Conservation (phyloP, 2,329 filamentous ascomycete species). For the Daldinia sp. region DNA sequence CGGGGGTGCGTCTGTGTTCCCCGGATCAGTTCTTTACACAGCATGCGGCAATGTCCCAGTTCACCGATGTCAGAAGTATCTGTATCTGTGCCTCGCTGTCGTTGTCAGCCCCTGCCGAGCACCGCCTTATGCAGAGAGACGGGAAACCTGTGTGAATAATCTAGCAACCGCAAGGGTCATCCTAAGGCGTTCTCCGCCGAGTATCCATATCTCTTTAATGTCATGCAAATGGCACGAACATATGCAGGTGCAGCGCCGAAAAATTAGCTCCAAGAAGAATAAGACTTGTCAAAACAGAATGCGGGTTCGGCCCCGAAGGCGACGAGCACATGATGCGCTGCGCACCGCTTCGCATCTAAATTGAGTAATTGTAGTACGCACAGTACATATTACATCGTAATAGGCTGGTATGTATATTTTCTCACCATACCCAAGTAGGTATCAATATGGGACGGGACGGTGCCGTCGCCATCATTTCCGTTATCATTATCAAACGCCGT, state of each 20-base stretch:
- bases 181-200: neutral
- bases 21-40: slow-evolving; percentile 16
- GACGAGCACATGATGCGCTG: slow-evolving; percentile 29
- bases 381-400: slow-evolving; percentile 12
- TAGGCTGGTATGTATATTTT: neutral
- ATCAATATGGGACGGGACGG: slow-evolving; percentile 4
- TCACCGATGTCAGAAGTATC: slow-evolving; percentile 11
- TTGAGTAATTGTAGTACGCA: slow-evolving; percentile 30
- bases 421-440: neutral
- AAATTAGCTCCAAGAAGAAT: slow-evolving; percentile 18
- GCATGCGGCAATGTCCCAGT: neutral
- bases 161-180: neutral
- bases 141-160: neutral
- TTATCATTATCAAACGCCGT: neutral
- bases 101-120: slow-evolving; percentile 12
- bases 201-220: slow-evolving; percentile 5
- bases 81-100: slow-evolving; percentile 4
- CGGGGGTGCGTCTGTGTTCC: slow-evolving; percentile 2
- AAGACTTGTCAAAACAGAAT: slow-evolving; percentile 11
- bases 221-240: slow-evolving; percentile 12
- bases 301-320: slow-evolving; percentile 30
- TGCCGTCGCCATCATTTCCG: slow-evolving; percentile 5
- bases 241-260: slow-evolving; percentile 24
- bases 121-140: slow-evolving; percentile 9
- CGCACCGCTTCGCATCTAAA: slow-evolving; percentile 30